Evolutionary conservation across 164 flowering plant genomes (phyloP).

Genomic region (Magnolia kwangsiensis): DNA sequence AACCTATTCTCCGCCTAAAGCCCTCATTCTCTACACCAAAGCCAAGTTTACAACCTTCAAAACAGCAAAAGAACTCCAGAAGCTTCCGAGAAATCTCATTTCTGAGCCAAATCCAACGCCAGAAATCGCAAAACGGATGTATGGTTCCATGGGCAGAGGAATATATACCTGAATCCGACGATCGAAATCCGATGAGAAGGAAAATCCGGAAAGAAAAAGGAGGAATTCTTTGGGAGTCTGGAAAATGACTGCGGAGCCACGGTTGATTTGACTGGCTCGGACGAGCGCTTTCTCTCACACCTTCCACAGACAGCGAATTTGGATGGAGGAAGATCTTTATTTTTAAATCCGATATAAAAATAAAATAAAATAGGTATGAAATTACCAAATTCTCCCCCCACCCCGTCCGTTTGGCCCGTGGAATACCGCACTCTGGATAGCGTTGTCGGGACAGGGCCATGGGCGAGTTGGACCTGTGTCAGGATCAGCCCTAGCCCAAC

Average conservation of each 20-base stretch:
- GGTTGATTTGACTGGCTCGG: neutral
- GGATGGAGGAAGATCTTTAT: too few species aligned
- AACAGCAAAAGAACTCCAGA: neutral
- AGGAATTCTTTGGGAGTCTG: neutral
- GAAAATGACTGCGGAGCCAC: neutral
- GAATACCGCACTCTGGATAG: too few species aligned
- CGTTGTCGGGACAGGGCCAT: too few species aligned
- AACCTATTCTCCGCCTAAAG: neutral
- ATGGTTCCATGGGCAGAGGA: neutral
- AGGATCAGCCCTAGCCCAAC: too few species aligned
- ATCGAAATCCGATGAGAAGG: neutral
- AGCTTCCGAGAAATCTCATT: neutral
- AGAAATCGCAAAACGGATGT: neutral
- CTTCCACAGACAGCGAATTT: too few species aligned
- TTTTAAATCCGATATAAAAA: too few species aligned
- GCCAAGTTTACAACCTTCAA: neutral
- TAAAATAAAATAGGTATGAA: too few species aligned
- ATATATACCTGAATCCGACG: neutral
- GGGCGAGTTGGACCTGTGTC: too few species aligned
- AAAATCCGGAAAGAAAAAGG: neutral
- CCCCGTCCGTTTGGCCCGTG: too few species aligned
- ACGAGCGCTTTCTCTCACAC: neutral
- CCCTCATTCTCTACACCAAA: neutral
- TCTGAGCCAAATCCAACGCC: neutral
- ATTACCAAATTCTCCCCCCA: too few species aligned